Percentiles rank a stretch among this genome's conserved stretches.
Evolutionary conservation across 768 basidiomycete genomes (phyloP).

Genomic region (Tricholomella constricta): DNA sequence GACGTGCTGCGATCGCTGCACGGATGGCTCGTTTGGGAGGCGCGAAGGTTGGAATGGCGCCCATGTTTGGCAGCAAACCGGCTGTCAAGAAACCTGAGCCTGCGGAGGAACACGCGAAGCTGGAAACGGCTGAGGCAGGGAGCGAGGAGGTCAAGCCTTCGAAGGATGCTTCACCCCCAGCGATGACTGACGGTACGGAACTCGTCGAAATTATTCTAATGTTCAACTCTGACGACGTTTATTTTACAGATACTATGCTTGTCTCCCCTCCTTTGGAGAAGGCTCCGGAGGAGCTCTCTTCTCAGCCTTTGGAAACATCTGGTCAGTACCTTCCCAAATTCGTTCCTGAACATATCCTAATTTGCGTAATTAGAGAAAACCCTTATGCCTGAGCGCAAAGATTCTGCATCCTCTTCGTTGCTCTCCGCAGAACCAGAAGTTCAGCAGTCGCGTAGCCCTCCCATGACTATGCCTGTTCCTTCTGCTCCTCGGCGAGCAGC

Average conservation of each 20-base stretch:
- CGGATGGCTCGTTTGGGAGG: slow-evolving; percentile 94
- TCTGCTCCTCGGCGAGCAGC: slow-evolving; percentile 72
- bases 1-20: slow-evolving; percentile 86
- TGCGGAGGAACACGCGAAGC: slow-evolving; percentile 27
- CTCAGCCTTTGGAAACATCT: background rate
- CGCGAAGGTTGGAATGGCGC: slow-evolving; percentile 77
- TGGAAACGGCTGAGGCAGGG: slow-evolving; percentile 11
- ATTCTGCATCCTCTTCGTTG: slow-evolving; percentile 27
- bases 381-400: slow-evolving; percentile 21
- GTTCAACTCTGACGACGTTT: background rate
- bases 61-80: slow-evolving; percentile 59
- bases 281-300: slow-evolving; percentile 5
- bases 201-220: background rate
- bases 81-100: slow-evolving; percentile 35
- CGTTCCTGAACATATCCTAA: background rate
- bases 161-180: slow-evolving; percentile 1
- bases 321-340: slow-evolving; percentile 7
- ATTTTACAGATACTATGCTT: slow-evolving; percentile 7
- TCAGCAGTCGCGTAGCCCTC: slow-evolving; percentile 40
- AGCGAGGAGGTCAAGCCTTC: background rate
- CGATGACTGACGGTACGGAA: slow-evolving; percentile 9
- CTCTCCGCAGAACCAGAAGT: slow-evolving; percentile 30
- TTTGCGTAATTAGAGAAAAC: slow-evolving; percentile 4
- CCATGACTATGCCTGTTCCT: slow-evolving; percentile 69
- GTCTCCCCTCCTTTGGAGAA: slow-evolving; percentile 5